Evolutionary conservation across 2,329 filamentous ascomycete genomes (phyloP).

Genomic region (Fusarium sororula): DNA sequence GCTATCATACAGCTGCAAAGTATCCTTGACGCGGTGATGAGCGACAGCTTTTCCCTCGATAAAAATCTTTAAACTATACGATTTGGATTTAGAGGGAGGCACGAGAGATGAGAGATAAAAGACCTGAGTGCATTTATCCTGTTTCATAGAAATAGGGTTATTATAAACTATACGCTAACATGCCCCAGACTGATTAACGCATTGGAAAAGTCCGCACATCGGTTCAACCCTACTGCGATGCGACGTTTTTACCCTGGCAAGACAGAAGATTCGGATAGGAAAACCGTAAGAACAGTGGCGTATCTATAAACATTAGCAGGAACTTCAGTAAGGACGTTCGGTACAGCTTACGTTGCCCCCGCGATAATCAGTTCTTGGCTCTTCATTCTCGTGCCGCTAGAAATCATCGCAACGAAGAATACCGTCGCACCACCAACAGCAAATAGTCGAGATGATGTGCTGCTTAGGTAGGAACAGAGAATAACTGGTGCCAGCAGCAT

Average conservation of each 20-base stretch:
- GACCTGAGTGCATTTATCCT: too few species aligned
- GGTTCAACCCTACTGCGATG: fast-evolving
- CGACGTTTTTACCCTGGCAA: background rate
- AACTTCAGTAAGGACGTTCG: fast-evolving
- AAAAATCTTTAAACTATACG: fast-evolving
- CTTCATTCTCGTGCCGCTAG: background rate
- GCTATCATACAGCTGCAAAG: background rate
- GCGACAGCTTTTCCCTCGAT: background rate
- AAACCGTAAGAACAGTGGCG: background rate
- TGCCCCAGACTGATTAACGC: too few species aligned
- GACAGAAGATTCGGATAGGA: background rate
- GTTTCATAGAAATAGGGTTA: too few species aligned
- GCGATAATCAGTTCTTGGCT: background rate
- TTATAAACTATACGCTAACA: too few species aligned
- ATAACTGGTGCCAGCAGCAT: background rate
- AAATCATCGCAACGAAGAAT: background rate
- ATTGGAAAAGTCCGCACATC: fast-evolving
- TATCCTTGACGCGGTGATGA: background rate
- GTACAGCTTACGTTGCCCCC: background rate
- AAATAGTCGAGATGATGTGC: background rate
- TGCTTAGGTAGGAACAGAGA: background rate
- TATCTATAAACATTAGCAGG: background rate
- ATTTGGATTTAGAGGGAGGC: background rate
- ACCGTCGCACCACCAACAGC: background rate
- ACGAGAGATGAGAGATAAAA: too few species aligned